A percentile compares a stretch with the other conserved stretches of the same genome.
phyloP scores from a whole-genome alignment of 1,139 yeast genomes.

The Taiozyma sp. region DNA sequence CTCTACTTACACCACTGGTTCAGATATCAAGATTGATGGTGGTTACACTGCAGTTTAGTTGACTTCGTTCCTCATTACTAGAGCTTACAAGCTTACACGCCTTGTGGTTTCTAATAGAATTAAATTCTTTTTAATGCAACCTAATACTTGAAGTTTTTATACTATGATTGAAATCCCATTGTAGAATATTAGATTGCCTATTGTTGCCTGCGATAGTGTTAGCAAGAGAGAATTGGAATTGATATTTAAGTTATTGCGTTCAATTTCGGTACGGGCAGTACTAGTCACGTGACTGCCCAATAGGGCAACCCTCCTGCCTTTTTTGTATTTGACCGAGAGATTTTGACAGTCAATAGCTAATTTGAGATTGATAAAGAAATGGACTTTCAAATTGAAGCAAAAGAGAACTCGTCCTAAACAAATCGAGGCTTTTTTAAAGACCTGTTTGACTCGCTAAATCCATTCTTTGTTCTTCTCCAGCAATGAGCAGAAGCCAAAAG shows the following conservation, averaged over 20 bases:
- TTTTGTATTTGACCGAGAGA: neutral
- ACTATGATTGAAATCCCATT: too few species aligned
- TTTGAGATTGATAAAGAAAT: neutral
- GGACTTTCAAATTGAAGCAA: neutral
- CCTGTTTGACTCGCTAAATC: neutral
- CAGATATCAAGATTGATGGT: constrained; percentile 80
- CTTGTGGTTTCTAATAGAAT: neutral
- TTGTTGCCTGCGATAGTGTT: too few species aligned
- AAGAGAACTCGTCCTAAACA: neutral
- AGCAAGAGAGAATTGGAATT: too few species aligned
- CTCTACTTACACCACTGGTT: constrained; percentile 79
- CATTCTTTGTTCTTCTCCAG: neutral
- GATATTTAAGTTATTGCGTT: too few species aligned
- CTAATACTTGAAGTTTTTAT: neutral
- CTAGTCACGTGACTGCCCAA: neutral
- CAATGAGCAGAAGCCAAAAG: neutral
- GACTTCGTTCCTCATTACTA: neutral
- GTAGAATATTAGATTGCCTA: too few species aligned
- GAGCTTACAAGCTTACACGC: neutral
- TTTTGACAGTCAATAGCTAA: neutral
- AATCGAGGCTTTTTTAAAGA: neutral
- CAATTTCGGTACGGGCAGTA: neutral
- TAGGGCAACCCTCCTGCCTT: neutral
- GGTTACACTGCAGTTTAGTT: constrained; percentile 44
- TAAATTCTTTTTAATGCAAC: neutral